Evolutionary conservation across 2,329 filamentous ascomycete genomes (phyloP).

Genomic region (Paracorniculantispora psalliotae): DNA sequence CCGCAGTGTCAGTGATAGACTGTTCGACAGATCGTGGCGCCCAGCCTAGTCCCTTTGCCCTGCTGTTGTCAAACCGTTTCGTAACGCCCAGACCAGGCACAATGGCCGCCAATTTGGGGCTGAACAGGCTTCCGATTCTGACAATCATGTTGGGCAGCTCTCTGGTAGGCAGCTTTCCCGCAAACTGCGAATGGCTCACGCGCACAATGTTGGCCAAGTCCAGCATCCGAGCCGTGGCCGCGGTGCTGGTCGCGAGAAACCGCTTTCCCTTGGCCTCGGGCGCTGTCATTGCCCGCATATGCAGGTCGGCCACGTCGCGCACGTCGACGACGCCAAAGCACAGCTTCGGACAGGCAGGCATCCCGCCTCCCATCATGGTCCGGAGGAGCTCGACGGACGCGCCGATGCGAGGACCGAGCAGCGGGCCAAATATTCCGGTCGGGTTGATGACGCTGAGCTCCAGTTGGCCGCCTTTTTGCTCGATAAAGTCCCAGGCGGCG

Average conservation of each 20-base stretch:
- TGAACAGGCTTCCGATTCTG: neutral
- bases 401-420: neutral
- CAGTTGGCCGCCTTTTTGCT: neutral
- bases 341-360: conserved; percentile 22
- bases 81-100: neutral
- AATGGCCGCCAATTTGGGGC: neutral
- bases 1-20: neutral
- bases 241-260: neutral
- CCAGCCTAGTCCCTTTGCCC: neutral
- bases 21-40: neutral
- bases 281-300: neutral
- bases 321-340: conserved; percentile 20
- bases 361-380: conserved; percentile 21
- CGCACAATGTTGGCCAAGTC: neutral
- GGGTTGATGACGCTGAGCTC: conserved; percentile 14
- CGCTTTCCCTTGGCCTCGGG: neutral
- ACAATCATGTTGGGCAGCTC: neutral
- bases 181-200: neutral
- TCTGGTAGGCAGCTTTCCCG: neutral
- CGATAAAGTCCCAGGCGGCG: conserved; percentile 17
- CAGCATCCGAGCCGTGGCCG: neutral
- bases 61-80: neutral
- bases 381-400: conserved; percentile 19
- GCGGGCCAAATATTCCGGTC: conserved; percentile 14
- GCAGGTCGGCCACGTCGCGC: conserved; percentile 18